These are phyloP conservation scores for Annulohypoxylon stygium DNA, from an alignment of 495 filamentous ascomycete genomes.

Conservation along the genomic window DNA sequence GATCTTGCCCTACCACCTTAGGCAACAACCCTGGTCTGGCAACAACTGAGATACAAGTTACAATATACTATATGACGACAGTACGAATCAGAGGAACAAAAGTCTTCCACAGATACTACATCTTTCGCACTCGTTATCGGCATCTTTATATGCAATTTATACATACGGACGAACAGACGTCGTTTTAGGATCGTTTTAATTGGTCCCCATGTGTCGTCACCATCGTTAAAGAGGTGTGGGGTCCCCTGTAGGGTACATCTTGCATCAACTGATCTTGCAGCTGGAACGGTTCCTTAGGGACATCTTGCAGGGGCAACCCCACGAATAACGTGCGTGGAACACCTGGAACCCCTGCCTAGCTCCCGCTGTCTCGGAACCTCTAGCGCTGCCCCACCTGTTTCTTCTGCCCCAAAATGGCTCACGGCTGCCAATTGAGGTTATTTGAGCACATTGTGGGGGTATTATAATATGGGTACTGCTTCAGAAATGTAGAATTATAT, in stretches of 20 bases:
- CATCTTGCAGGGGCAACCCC: conserved; percentile 27
- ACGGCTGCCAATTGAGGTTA: conserved; percentile 51
- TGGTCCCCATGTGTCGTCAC: neutral
- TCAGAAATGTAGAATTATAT: neutral
- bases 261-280: conserved; percentile 18
- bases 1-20: neutral
- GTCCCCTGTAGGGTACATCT: neutral
- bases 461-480: conserved; percentile 2
- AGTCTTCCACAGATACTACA: neutral
- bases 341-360: neutral
- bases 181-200: conserved; percentile 12
- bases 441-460: conserved; percentile 64
- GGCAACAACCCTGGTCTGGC: neutral
- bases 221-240: conserved; percentile 17
- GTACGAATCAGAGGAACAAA: neutral
- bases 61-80: neutral
- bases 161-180: neutral
- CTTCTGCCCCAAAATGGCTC: conserved; percentile 23
- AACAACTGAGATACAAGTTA: neutral
- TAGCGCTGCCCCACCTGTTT: conserved; percentile 14
- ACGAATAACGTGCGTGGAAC: neutral
- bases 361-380: conserved; percentile 24
- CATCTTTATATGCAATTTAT: neutral
- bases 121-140: neutral
- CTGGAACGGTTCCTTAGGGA: neutral